These are phyloP conservation scores for Plasmopara halstedii DNA, from an alignment of 352 stramenopile genomes.

Conservation along the genomic window DNA sequence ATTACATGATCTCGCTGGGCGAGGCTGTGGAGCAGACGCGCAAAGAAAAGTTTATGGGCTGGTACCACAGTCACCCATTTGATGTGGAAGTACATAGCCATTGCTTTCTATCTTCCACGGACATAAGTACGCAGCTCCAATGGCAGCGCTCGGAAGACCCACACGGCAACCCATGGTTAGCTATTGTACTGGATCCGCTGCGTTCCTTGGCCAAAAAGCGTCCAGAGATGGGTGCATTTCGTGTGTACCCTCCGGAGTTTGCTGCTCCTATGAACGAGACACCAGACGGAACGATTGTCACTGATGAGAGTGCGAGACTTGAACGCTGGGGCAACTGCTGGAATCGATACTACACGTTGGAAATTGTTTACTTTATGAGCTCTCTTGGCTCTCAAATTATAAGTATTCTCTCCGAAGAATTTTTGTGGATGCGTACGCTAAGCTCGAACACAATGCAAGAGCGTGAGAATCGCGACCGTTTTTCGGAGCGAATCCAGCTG, in stretches of 20 bases:
- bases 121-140: slow-evolving; percentile 96
- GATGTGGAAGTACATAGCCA: slow-evolving; percentile 95
- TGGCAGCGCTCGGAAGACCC: slow-evolving; percentile 97
- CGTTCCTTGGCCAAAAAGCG: slow-evolving; percentile 90
- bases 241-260: slow-evolving; percentile 96
- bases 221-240: slow-evolving; percentile 96
- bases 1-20: slow-evolving; percentile 98
- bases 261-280: slow-evolving; percentile 89
- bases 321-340: slow-evolving; percentile 96
- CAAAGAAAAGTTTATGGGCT: slow-evolving; percentile 98
- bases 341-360: slow-evolving; percentile 71
- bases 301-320: slow-evolving; percentile 87
- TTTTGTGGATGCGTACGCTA: slow-evolving; percentile 89
- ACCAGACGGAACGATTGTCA: slow-evolving; percentile 92
- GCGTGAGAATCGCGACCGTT: slow-evolving; percentile 83
- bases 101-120: slow-evolving; percentile 96
- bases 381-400: slow-evolving; percentile 87
- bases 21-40: slow-evolving; percentile 92
- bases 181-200: slow-evolving; percentile 97
- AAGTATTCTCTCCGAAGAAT: slow-evolving; percentile 89
- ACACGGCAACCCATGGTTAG: slow-evolving; percentile 94
- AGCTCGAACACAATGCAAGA: slow-evolving; percentile 88
- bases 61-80: slow-evolving; percentile 99
- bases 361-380: slow-evolving; percentile 97
- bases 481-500: slow-evolving; percentile 84